Conservation (phyloP, 2,329 filamentous ascomycete species). For the Gaeumannomyces tritici region DNA sequence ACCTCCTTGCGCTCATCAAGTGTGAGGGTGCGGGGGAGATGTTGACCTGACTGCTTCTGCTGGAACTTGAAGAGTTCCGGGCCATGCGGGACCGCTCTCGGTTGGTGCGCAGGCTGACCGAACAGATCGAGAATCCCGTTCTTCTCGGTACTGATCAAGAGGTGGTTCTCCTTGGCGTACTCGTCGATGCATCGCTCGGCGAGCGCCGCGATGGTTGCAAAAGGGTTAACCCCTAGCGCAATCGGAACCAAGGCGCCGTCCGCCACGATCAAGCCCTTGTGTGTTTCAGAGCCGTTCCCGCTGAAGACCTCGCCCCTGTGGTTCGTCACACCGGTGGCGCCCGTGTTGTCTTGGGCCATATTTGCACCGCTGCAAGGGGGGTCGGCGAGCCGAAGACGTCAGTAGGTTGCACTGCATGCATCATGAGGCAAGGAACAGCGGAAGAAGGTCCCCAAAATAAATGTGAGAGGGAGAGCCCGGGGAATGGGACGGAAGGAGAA, state of each 20-base stretch:
- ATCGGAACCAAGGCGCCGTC: constrained; percentile 54
- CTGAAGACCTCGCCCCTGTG: constrained; percentile 51
- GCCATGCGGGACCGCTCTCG: not conserved
- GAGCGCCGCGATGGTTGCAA: constrained; percentile 60
- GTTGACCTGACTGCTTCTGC: constrained; percentile 9
- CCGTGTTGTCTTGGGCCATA: constrained; percentile 51
- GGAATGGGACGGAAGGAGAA: not conserved
- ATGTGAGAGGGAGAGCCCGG: not conserved
- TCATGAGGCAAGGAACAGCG: not conserved
- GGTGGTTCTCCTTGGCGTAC: constrained; percentile 28
- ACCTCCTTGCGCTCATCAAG: constrained; percentile 27
- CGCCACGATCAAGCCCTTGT: constrained; percentile 50
- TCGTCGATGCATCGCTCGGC: constrained; percentile 53
- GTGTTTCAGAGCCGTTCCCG: constrained; percentile 37
- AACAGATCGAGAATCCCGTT: constrained; percentile 45
- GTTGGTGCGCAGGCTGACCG: constrained; percentile 32
- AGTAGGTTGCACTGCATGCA: not conserved
- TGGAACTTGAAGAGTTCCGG: constrained; percentile 5
- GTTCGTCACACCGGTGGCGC: constrained; percentile 47
- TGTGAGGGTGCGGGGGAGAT: constrained; percentile 9
- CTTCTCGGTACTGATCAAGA: constrained; percentile 33
- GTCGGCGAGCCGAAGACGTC: constrained; percentile 8
- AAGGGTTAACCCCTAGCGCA: constrained; percentile 55
- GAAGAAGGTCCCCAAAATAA: not conserved
- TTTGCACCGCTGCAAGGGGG: constrained; percentile 43